Conservation (phyloP, 148 eudicot species). For the Cornus kousa region DNA sequence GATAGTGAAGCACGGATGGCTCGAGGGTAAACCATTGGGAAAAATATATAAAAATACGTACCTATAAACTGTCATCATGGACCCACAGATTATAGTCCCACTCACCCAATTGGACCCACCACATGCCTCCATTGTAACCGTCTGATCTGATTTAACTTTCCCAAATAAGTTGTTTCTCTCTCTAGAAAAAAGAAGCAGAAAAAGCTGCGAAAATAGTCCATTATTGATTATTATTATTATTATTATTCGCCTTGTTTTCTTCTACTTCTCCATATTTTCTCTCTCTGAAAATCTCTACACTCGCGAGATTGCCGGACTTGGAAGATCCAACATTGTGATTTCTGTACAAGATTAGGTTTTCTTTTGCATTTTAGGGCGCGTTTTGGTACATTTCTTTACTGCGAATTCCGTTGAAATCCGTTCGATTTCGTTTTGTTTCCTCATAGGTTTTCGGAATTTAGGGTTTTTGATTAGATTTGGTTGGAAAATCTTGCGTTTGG, state of each 20-base stretch:
- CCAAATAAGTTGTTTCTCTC: background rate
- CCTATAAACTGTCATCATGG: background rate
- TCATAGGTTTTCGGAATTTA: conserved; percentile 5
- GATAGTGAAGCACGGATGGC: too few relatives aligned
- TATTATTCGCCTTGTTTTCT: background rate
- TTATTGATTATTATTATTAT: background rate
- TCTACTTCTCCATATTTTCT: background rate
- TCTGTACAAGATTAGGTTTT: background rate
- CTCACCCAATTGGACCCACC: background rate
- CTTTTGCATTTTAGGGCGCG: background rate
- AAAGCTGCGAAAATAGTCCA: background rate
- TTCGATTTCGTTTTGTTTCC: background rate
- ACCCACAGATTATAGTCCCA: background rate
- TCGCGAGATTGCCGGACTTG: conserved; percentile 13
- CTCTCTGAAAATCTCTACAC: conserved; percentile 2
- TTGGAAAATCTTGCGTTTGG: background rate
- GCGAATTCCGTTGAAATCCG: background rate
- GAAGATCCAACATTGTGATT: conserved; percentile 32
- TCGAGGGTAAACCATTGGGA: too few relatives aligned
- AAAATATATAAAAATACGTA: too few relatives aligned
- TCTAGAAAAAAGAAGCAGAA: background rate
- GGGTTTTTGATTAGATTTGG: conserved; percentile 22
- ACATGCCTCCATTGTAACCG: background rate
- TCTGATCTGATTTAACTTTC: background rate
- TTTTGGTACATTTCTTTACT: background rate